Base-by-base conservation (phyloP, 352 stramenopile genomes). In the Phytophthora tentaculata region DNA sequence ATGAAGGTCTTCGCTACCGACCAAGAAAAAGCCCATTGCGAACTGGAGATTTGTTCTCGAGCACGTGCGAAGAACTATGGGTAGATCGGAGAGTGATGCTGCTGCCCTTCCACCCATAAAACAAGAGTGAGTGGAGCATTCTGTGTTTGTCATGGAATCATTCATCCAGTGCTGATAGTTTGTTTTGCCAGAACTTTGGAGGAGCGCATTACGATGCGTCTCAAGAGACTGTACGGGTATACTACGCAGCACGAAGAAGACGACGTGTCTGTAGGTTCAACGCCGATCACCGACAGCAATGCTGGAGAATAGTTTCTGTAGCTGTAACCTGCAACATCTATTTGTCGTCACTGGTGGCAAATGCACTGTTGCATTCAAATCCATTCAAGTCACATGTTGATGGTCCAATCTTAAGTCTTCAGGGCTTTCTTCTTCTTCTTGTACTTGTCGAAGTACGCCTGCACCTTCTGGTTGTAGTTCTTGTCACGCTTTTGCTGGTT, bases 401-500 rank as follows among this genome's bases (percentile, higher is more conserved):
- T 32, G n/a, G 32, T 45, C 28, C 29, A 61, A 26, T 16, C 35
- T 64, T 91, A 96, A 17, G 88, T 96, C 77, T 96, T 96, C 47
- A 96, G 78, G n/a, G 88, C 84, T 90, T 98, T 98, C 84, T 97
- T 98, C 81, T 97, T 97, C 66, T 86, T 86, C 77, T 97, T 97
- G 78, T 97, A 97, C 84, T 98, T 98, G 77, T 99, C 96, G 69
- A 93, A 97, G 76, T 98, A 97, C 45, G 88, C 91, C 78, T 99
- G 97, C 53, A 98, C 95, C 64, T 98, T 91, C 48, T 92, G 80
- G 64, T 96, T 92, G 83, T 99, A 99, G 75, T 98, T 98, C 76
- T 99, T 99, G 83, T 98, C 96, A 63, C 94, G 90, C 80, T 98
- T 98, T 76, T 99, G 94, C 77, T 99, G 97, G 67, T 97, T 98